These are phyloP conservation scores for Carallia brachiata DNA, from an alignment of 345 rosid species.

Conservation along the genomic window DNA sequence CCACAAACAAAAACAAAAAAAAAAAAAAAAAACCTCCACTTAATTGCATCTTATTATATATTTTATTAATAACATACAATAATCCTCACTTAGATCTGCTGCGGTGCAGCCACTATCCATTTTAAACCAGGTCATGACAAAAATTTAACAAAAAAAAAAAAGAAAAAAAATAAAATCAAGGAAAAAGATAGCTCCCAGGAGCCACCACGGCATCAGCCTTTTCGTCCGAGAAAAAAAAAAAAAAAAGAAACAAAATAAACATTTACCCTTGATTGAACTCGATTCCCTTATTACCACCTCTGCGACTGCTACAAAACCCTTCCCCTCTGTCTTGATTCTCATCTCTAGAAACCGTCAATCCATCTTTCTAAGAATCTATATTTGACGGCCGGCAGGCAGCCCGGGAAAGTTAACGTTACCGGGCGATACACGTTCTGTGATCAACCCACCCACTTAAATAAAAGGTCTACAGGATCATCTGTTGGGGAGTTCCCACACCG, in stretches of 20 bases:
- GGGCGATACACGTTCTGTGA: background rate
- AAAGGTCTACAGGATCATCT: background rate
- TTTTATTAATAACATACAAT: no score
- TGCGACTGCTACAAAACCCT: background rate
- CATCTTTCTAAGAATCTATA: background rate
- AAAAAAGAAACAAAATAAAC: no score
- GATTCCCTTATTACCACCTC: background rate
- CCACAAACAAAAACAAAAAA: no score
- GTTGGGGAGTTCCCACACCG: background rate
- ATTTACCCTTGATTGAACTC: background rate
- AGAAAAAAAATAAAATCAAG: background rate
- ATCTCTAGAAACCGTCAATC: background rate
- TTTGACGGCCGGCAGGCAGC: background rate
- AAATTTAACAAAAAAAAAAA: background rate
- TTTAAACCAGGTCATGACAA: conserved; percentile 4
- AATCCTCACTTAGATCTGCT: no score
- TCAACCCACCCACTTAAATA: background rate
- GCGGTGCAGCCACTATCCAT: background rate
- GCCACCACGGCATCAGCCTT: background rate
- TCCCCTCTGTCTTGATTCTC: background rate
- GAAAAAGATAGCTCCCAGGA: background rate
- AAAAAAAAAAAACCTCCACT: no score
- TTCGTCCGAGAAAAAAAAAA: background rate
- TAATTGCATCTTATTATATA: no score
- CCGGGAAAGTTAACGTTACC: background rate